Conservation (phyloP, 1,284 basidiomycete genomes). For the Trametes hirsuta region DNA sequence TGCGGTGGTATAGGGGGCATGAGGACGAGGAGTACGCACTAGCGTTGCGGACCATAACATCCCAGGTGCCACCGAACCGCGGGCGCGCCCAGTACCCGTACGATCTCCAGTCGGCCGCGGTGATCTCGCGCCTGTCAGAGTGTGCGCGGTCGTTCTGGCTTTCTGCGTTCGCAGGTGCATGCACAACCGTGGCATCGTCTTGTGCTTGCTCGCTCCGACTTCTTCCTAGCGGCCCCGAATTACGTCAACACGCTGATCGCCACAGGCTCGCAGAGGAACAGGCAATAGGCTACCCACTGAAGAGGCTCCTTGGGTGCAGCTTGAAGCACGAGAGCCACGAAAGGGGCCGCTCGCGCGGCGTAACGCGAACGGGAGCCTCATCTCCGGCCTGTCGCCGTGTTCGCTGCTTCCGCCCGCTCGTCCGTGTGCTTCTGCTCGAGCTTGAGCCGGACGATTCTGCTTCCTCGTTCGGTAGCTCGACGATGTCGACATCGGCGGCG, state of each 20-base stretch:
- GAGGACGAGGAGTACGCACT: slow-evolving; percentile 26
- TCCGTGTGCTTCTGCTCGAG: slow-evolving; percentile 6
- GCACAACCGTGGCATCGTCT: neutral
- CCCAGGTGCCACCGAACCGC: slow-evolving; percentile 15
- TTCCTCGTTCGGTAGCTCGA: neutral
- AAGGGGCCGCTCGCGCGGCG: neutral
- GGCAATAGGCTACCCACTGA: slow-evolving; percentile 19
- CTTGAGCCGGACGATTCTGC: neutral
- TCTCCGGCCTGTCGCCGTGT: slow-evolving; percentile 11
- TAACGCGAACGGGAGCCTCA: neutral
- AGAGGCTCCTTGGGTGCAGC: slow-evolving; percentile 17
- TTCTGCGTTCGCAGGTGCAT: neutral
- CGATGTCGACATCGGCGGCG: neutral
- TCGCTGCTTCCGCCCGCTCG: slow-evolving; percentile 2
- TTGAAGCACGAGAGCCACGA: slow-evolving; percentile 24
- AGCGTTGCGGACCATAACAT: slow-evolving; percentile 30
- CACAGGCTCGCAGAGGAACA: neutral
- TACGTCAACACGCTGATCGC: slow-evolving; percentile 16
- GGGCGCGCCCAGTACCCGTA: slow-evolving; percentile 38
- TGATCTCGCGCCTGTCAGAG: slow-evolving; percentile 5
- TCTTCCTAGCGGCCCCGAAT: slow-evolving; percentile 10
- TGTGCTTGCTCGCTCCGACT: neutral
- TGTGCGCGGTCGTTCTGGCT: neutral
- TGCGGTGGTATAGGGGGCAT: neutral
- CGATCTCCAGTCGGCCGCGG: slow-evolving; percentile 31